Evolutionary conservation across 805 yeast species (phyloP).

Genomic region (Maudiozyma barnettii): DNA sequence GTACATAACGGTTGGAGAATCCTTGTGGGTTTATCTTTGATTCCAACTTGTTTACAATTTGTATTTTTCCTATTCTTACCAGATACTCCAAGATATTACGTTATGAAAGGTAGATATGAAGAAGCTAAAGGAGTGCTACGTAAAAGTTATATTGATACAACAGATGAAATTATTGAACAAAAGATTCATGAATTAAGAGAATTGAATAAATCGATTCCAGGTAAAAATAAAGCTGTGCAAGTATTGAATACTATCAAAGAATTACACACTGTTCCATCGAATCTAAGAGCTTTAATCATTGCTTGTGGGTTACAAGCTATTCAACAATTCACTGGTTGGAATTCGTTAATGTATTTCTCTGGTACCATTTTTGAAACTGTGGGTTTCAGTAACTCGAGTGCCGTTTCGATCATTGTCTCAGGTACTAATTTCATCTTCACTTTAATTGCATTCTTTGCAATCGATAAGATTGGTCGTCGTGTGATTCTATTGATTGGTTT

Average conservation of each 20-base stretch:
- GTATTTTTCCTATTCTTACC: conserved; percentile 76
- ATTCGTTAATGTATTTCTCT: conserved; percentile 90
- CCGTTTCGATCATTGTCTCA: conserved; percentile 86
- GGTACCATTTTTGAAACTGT: conserved; percentile 86
- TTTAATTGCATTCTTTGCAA: conserved; percentile 70
- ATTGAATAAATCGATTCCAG: conserved; percentile 38
- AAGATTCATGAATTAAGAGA: conserved; percentile 58
- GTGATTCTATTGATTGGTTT: conserved; percentile 66
- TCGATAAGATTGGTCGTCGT: conserved; percentile 85
- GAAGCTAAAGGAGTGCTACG: conserved; percentile 58
- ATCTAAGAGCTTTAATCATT: conserved; percentile 78
- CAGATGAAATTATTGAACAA: conserved; percentile 52
- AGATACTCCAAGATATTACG: conserved; percentile 87
- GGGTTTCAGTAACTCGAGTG: conserved; percentile 85
- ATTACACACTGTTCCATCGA: conserved; percentile 61
- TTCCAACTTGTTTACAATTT: conserved; percentile 77
- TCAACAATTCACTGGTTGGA: conserved; percentile 95
- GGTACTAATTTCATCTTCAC: conserved; percentile 92
- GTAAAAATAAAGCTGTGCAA: conserved; percentile 38
- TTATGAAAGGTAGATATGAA: conserved; percentile 56
- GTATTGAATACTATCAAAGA: conserved; percentile 53
- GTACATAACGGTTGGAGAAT: conserved; percentile 88
- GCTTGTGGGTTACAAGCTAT: conserved; percentile 93
- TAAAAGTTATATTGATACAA: conserved; percentile 52
- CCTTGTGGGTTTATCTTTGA: conserved; percentile 79